Evolutionary conservation across 2,329 filamentous ascomycete species (phyloP).

Genomic region (Trichoderma brevicompactum): DNA sequence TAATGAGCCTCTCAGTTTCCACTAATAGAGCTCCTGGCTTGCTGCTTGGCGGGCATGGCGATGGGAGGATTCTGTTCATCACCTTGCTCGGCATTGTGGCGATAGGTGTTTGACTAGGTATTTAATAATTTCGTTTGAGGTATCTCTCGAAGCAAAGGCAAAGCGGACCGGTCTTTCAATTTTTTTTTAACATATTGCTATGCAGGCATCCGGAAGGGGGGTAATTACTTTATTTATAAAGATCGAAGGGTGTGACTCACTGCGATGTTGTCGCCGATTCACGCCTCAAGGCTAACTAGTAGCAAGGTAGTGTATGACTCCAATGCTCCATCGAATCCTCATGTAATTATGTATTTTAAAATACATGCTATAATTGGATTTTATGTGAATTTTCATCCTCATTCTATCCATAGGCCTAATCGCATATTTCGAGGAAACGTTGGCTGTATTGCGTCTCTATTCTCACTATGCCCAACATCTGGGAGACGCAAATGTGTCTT

Average conservation of each 20-base stretch:
- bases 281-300: neutral
- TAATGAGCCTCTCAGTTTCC: slow-evolving; percentile 43
- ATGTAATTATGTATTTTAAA: neutral
- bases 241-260: neutral
- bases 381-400: neutral
- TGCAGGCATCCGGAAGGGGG: no score
- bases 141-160: no score
- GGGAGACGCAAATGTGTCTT: no score
- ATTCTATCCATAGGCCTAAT: no score
- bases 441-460: no score
- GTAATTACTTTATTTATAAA: neutral
- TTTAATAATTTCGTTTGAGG: no score
- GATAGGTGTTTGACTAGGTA: neutral
- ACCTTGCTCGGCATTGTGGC: neutral
- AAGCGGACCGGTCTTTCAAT: no score
- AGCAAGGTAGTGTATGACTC: neutral
- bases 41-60: slow-evolving; percentile 33
- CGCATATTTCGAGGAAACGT: no score
- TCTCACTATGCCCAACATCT: no score
- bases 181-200: no score
- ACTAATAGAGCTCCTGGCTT: slow-evolving; percentile 40
- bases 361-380: neutral
- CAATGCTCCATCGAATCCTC: neutral
- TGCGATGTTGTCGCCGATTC: neutral
- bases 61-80: slow-evolving; percentile 19